Conservation (phyloP, 2,329 filamentous ascomycete genomes). For the Epichloe hybrida region DNA sequence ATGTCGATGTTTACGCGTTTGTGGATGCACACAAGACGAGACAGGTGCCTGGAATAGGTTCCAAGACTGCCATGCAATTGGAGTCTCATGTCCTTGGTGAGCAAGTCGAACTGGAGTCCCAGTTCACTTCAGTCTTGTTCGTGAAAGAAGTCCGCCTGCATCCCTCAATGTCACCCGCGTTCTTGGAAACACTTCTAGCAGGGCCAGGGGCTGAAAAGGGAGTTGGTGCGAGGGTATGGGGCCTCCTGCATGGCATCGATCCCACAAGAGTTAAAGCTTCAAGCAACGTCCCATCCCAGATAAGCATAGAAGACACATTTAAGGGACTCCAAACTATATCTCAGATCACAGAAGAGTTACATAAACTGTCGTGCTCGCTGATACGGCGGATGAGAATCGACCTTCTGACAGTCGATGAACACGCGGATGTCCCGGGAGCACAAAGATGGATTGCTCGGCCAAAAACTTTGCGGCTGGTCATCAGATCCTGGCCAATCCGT, state of each 20-base stretch:
- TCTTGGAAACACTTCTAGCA: slow-evolving; percentile 55
- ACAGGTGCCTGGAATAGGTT: slow-evolving; percentile 75
- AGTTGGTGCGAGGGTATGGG: slow-evolving; percentile 62
- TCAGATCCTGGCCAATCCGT: slow-evolving; percentile 40
- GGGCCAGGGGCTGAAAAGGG: slow-evolving; percentile 59
- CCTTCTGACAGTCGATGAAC: too few relatives aligned
- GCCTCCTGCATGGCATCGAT: slow-evolving; percentile 70
- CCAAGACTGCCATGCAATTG: slow-evolving; percentile 39
- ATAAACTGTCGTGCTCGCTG: too few relatives aligned
- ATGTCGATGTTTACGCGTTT: slow-evolving; percentile 46
- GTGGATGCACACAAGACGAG: slow-evolving; percentile 65
- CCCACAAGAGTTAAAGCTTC: slow-evolving; percentile 57
- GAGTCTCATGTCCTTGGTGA: slow-evolving; percentile 40
- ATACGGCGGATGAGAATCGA: too few relatives aligned
- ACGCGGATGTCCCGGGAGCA: too few relatives aligned
- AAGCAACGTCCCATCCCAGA: slow-evolving; percentile 64
- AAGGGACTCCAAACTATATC: slow-evolving; percentile 50
- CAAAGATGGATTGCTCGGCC: too few relatives aligned
- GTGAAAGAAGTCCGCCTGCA: slow-evolving; percentile 52
- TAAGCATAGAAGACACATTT: slow-evolving; percentile 93
- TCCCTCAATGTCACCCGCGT: slow-evolving; percentile 46
- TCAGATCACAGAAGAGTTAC: slow-evolving; percentile 54
- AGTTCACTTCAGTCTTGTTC: slow-evolving; percentile 36
- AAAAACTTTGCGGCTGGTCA: slow-evolving; percentile 67
- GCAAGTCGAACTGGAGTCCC: slow-evolving; percentile 19